Evolutionary conservation across 192 early-diverging fungal genomes (phyloP), one percentile per base, ranked within the genome.

Genomic region (Coemansia sp.): DNA sequence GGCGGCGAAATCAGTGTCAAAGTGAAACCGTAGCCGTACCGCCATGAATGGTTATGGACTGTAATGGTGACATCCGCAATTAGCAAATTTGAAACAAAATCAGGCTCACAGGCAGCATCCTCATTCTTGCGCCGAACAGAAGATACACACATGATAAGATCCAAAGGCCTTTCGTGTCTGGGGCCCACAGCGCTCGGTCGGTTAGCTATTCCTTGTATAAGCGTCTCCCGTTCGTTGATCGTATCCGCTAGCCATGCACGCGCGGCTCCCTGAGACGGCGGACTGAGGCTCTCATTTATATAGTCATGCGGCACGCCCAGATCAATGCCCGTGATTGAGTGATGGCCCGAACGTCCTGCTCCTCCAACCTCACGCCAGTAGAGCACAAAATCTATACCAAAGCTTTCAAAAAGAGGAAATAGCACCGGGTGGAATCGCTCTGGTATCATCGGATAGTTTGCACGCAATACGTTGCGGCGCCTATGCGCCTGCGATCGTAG

Each of bases 301-400:
- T 82, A 85, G 50, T 86, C 84, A 46, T 83, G 80, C 17, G 83
- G 91, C 19, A 93, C 81, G 4, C 86, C 85, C 4, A 94, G 63
- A 53, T 95, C 94, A 38, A 94, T 92, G 14, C 94, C 94, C 18
- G 90, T 87, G 45, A 95, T 91, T 36, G 89, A 92, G 48, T 95
- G 93, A 58, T 98, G 92, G 1, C 95, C 94, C 14, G 55, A 46
- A 15, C 58, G 60, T 9, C 17, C 33, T 7, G 33, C 11, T 3
- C 54, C 66, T 35, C 57, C 72, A 3, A 42, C 19, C 27, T 64
- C 58, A 9, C 47, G 63, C 92, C 92, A 98, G 52, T 91, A 87
- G 7, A 98, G 54, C 9, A 84, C 75, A 50, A 98, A 80, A 53
- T 98, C 95, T 13, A 95, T 80, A 50, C 94, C 87, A 53, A 90